phyloP scores from a whole-genome alignment of 179 eudicot species.

The Silene vulgaris region DNA sequence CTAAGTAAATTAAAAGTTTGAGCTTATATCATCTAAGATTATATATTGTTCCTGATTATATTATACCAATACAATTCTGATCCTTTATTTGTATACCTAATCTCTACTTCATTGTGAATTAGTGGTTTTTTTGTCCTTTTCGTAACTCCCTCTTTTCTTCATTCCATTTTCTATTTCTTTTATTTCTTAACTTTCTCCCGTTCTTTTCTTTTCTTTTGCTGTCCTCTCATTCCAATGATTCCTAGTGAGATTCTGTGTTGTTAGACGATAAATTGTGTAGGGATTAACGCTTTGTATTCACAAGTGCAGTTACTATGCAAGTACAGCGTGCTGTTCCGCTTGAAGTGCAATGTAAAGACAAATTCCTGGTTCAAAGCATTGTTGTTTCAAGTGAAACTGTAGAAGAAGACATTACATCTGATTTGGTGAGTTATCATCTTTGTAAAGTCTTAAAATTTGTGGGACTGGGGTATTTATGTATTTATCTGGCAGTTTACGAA shows the following conservation, averaged over 20 bases:
- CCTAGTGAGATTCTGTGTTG: neutral
- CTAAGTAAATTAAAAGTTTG: neutral
- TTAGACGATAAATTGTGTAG: neutral
- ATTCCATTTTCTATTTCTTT: neutral
- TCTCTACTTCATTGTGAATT: neutral
- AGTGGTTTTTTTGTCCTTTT: slow-evolving; percentile 1
- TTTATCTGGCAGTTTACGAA: slow-evolving; percentile 52
- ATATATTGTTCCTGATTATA: neutral
- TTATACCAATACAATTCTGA: neutral
- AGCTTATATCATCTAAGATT: neutral
- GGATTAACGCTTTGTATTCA: neutral
- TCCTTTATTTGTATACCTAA: neutral
- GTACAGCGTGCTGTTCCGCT: slow-evolving; percentile 55
- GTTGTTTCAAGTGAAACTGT: slow-evolving; percentile 48
- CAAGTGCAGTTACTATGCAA: slow-evolving; percentile 58
- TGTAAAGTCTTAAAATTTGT: slow-evolving; percentile 11
- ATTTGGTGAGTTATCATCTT: slow-evolving; percentile 39
- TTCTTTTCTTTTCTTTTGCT: neutral
- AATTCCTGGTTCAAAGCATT: slow-evolving; percentile 71
- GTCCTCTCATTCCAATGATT: neutral
- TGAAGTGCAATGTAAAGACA: slow-evolving; percentile 76
- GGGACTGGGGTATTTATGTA: slow-evolving; percentile 4
- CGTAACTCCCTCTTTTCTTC: neutral
- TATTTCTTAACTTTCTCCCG: neutral
- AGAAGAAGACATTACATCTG: slow-evolving; percentile 59